Evolutionary conservation across 2,329 filamentous ascomycete species (phyloP), one percentile per base, ranked within the genome.

Genomic region (Periconia sp.): DNA sequence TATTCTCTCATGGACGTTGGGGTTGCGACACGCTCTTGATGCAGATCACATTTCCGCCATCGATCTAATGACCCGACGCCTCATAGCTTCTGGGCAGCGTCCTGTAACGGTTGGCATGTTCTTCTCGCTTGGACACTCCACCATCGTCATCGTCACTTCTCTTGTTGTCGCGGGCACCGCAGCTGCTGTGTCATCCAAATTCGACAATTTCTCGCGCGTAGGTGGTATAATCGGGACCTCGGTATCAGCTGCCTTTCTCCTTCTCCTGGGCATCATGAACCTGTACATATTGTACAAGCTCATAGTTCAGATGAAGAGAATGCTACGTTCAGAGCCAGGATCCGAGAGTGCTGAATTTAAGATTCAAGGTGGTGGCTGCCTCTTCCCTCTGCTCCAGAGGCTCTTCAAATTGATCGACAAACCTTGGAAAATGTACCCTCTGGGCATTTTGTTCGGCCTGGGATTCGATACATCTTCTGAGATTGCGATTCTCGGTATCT

Each of bases 381-480:
- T 97, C 40, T 87, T 89, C 23, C 78, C 79, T 1, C 69, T 94
- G 1, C 84, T 97, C 49, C 85, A 88, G 53, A 84, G 80, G 56
- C 80, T 95, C 56, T 97, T 97, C 74, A 85, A 84, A 41, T 77
- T 95, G 20, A 83, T 87, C 63, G 81, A 87, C 61, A 74, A 78
- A 6, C 89, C 90, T 0, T 97, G 93, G 93, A 97, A 97, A 74
- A 96, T 96, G 92, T 94, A 95, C 62, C 92, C 91, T 0, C 78
- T 96, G 0, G 93, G 93, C 0, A 81, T 97, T 0, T 77, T 97
- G 5, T 97, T 80, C 52, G 94, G 93, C 0, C 80, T 97, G 0
- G 94, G 93, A 0, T 97, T 99, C 70, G 94, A 97, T 70, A 97
- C 94, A 0, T 95, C 90, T 41, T 96, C 91, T 8, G 93, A 99